Percentiles rank a stretch among this genome's conserved stretches.
phyloP scores from a whole-genome alignment of 2,329 filamentous ascomycete genomes.

The Xylaria sp. region DNA sequence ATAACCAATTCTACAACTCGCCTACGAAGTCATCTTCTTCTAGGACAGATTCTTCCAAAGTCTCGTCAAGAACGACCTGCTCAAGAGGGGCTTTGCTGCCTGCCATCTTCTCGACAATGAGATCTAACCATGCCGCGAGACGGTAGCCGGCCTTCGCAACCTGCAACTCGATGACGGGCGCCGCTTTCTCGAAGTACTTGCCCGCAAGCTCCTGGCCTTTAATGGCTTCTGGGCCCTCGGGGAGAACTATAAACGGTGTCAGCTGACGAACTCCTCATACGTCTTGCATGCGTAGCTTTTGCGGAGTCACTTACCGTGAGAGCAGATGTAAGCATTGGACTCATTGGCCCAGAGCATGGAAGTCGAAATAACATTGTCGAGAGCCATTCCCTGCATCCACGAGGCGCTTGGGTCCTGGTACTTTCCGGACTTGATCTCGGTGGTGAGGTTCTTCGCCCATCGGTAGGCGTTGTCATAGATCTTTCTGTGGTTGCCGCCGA shows the following conservation, averaged over 20 bases:
- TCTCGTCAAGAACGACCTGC: slow-evolving; percentile 22
- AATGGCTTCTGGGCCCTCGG: slow-evolving; percentile 54
- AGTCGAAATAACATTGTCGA: slow-evolving; percentile 49
- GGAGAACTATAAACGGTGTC: slow-evolving; percentile 45
- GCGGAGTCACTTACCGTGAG: slow-evolving; percentile 44
- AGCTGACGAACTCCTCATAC: neutral
- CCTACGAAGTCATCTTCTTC: neutral
- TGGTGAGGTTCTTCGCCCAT: slow-evolving; percentile 54
- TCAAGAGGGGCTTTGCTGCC: slow-evolving; percentile 20
- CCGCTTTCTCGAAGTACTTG: slow-evolving; percentile 58
- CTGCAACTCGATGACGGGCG: slow-evolving; percentile 59
- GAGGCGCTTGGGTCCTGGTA: slow-evolving; percentile 44
- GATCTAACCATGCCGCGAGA: slow-evolving; percentile 62
- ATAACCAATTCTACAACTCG: neutral
- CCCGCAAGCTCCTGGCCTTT: slow-evolving; percentile 55
- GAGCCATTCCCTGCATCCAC: slow-evolving; percentile 55
- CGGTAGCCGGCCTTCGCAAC: slow-evolving; percentile 65
- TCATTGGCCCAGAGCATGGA: slow-evolving; percentile 60
- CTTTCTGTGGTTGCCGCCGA: slow-evolving; percentile 50
- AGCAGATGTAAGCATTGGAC: slow-evolving; percentile 57
- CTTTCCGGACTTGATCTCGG: slow-evolving; percentile 51
- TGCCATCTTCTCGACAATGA: slow-evolving; percentile 43
- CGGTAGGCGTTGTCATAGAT: slow-evolving; percentile 45
- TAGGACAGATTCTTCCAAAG: neutral
- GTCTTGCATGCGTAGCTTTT: neutral